Evolutionary conservation across 192 early-diverging fungal genomes (phyloP).

Genomic region (Dissophora ornata): DNA sequence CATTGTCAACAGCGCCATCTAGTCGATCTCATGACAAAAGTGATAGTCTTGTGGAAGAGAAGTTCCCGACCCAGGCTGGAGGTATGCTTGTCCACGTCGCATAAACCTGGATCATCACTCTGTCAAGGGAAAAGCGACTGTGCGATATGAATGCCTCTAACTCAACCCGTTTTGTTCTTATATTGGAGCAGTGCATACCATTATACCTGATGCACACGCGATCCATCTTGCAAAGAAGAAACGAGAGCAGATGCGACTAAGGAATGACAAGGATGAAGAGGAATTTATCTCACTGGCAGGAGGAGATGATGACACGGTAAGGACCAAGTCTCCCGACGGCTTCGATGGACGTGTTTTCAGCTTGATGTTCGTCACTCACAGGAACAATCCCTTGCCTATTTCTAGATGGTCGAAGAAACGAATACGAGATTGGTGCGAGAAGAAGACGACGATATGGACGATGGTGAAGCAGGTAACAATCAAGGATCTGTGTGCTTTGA

Average conservation of each 20-base stretch:
- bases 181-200: constrained; percentile 15
- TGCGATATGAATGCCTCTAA: no score
- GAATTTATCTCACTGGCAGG: constrained; percentile 57
- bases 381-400: background rate
- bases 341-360: no score
- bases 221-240: constrained; percentile 68
- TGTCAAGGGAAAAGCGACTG: no score
- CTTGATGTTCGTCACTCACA: no score
- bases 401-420: constrained; percentile 32
- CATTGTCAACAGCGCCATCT: constrained; percentile 42
- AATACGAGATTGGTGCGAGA: constrained; percentile 63
- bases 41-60: constrained; percentile 53
- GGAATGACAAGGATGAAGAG: constrained; percentile 32
- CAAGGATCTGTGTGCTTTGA: background rate
- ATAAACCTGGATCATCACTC: no score
- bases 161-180: background rate
- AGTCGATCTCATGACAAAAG: constrained; percentile 22
- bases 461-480: constrained; percentile 63
- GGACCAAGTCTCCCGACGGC: no score
- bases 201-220: constrained; percentile 63
- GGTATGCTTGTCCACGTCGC: constrained; percentile 42
- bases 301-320: constrained; percentile 46
- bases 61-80: constrained; percentile 56
- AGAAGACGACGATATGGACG: constrained; percentile 67
- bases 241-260: constrained; percentile 61